phyloP scores from a whole-genome alignment of 2,329 filamentous ascomycete species.

The Aureobasidium melanogenum region DNA sequence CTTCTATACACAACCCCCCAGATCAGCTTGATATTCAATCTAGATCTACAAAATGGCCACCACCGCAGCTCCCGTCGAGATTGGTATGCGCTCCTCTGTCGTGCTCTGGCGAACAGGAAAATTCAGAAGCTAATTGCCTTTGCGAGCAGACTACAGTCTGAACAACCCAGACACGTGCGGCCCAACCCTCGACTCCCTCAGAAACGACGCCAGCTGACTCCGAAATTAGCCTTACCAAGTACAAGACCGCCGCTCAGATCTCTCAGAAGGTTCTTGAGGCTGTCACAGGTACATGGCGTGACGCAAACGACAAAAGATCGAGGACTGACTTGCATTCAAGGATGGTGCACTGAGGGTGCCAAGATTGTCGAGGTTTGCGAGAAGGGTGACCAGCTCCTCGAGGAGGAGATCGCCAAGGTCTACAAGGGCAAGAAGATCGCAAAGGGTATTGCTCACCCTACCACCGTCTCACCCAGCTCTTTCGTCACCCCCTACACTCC shows the following conservation, averaged over 20 bases:
- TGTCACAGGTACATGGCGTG: constrained; percentile 49
- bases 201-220: constrained; percentile 65
- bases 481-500: constrained; percentile 97
- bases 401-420: constrained; percentile 89
- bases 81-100: constrained; percentile 16
- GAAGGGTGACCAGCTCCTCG: constrained; percentile 88
- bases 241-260: constrained; percentile 93
- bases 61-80: constrained; percentile 15
- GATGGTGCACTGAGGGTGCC: constrained; percentile 68
- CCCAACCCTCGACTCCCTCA: background rate
- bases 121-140: constrained; percentile 11
- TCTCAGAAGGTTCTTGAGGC: constrained; percentile 90
- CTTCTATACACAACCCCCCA: background rate
- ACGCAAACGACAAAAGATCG: background rate
- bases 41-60: constrained; percentile 17
- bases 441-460: constrained; percentile 93
- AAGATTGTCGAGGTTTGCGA: constrained; percentile 94
- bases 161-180: constrained; percentile 29
- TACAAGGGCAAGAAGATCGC: constrained; percentile 96
- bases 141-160: constrained; percentile 26
- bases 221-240: constrained; percentile 97
- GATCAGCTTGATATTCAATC: constrained; percentile 6
- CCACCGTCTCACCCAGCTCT: constrained; percentile 86
- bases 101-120: background rate
- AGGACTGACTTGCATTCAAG: constrained; percentile 29